Evolutionary conservation across 306 rosid genomes (phyloP).

Genomic region (Abrus precatorius): DNA sequence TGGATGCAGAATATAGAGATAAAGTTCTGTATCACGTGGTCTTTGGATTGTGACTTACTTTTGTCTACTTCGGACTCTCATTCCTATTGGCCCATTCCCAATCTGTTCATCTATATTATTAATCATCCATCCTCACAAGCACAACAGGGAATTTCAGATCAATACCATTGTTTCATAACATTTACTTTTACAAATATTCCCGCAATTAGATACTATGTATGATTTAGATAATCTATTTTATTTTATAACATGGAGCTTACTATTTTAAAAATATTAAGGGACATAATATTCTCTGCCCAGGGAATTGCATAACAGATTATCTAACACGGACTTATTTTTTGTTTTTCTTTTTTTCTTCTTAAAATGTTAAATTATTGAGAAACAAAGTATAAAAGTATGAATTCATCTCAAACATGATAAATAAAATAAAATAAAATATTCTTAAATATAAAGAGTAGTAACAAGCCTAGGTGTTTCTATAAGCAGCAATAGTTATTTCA

Average conservation of each 20-base stretch:
- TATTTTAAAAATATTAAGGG: not conserved
- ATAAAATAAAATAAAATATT: not conserved
- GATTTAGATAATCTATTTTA: constrained; percentile 15
- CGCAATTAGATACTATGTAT: too few relatives aligned
- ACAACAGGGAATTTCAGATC: constrained; percentile 32
- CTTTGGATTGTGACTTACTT: constrained; percentile 44
- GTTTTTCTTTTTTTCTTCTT: not conserved
- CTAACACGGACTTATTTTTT: not conserved
- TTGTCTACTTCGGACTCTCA: constrained; percentile 37
- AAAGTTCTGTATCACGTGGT: constrained; percentile 65
- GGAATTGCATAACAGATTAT: not conserved
- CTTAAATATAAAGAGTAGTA: not conserved
- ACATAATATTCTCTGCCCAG: not conserved
- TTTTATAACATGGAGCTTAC: not conserved
- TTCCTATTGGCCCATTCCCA: constrained; percentile 46
- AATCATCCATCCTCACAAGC: constrained; percentile 45
- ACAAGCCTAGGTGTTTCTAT: not conserved
- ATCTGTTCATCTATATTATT: constrained; percentile 22
- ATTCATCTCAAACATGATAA: not conserved
- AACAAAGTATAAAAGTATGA: not conserved
- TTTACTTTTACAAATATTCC: not conserved
- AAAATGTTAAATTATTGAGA: not conserved
- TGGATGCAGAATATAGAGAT: constrained; percentile 43
- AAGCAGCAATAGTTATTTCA: not conserved
- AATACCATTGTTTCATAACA: not conserved